Percentiles rank a stretch among this genome's conserved stretches.
Conservation (phyloP, 2,329 filamentous ascomycete species). For the Parafenestella ontariensis region DNA sequence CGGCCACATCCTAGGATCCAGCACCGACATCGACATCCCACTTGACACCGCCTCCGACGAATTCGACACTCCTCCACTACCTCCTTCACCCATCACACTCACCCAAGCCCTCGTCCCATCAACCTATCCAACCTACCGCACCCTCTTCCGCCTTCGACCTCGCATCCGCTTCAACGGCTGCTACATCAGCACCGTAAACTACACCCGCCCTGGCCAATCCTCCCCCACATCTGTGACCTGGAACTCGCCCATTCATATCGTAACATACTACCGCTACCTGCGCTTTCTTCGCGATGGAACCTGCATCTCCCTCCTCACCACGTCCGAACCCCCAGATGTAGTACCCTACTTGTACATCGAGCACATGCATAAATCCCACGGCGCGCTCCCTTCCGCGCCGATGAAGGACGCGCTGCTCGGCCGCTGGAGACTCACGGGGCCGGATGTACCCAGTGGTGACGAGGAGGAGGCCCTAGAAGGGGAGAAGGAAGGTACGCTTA, state of each 20-base stretch:
- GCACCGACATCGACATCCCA: conserved; percentile 13
- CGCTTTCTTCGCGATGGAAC: conserved; percentile 93
- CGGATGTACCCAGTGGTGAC: conserved; percentile 30
- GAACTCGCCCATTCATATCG: conserved; percentile 84
- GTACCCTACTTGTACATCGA: conserved; percentile 82
- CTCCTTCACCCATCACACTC: conserved; percentile 23
- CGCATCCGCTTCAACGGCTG: conserved; percentile 92
- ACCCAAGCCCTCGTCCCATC: conserved; percentile 46
- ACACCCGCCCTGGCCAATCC: conserved; percentile 80
- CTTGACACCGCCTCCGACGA: conserved; percentile 26
- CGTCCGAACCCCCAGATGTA: conserved; percentile 81
- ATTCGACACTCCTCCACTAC: conserved; percentile 7
- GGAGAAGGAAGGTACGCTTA: conserved; percentile 56
- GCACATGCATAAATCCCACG: conserved; percentile 61
- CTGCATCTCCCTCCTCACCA: conserved; percentile 80
- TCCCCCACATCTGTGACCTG: conserved; percentile 76
- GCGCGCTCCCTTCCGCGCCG: conserved; percentile 57
- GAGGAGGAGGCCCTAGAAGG: too few relatives aligned
- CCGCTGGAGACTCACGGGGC: conserved; percentile 70
- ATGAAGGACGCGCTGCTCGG: conserved; percentile 74
- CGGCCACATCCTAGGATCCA: conserved; percentile 36
- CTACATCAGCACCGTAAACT: conserved; percentile 97
- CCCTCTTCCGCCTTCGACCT: conserved; percentile 82
- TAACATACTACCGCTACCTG: conserved; percentile 97
- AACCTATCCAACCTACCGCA: conserved; percentile 56